Evolutionary conservation across 2,329 filamentous ascomycete genomes (phyloP).

Genomic region (Neophaeococcomyces mojaviensis): DNA sequence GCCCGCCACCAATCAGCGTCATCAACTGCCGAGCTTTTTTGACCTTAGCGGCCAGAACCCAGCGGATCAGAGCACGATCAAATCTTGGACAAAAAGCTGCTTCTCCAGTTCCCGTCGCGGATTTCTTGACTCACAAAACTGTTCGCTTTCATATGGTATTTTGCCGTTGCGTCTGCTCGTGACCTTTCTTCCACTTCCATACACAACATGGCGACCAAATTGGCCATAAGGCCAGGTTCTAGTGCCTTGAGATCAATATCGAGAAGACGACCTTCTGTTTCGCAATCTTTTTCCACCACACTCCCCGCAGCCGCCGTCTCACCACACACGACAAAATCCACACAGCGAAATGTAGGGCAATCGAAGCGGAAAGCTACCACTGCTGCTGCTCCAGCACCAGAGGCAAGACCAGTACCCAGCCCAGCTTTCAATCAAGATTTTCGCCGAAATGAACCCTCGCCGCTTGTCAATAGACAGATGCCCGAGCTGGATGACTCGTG

Average conservation of each 20-base stretch:
- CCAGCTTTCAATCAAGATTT: conserved; percentile 51
- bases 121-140: conserved; percentile 7
- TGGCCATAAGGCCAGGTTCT: conserved; percentile 44
- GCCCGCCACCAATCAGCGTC: neutral
- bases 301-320: conserved; percentile 38
- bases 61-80: neutral
- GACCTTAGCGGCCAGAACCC: neutral
- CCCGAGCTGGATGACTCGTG: conserved; percentile 75
- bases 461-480: conserved; percentile 53
- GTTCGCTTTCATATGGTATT: neutral
- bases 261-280: conserved; percentile 33
- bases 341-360: conserved; percentile 27
- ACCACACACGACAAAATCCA: conserved; percentile 35
- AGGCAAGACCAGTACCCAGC: conserved; percentile 54
- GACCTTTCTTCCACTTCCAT: neutral
- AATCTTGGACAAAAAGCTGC: conserved; percentile 3
- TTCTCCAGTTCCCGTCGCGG: neutral
- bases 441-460: conserved; percentile 58
- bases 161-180: neutral
- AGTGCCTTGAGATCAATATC: conserved; percentile 41
- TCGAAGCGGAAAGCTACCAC: conserved; percentile 41
- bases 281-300: conserved; percentile 39
- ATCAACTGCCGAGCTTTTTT: conserved; percentile 1
- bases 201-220: conserved; percentile 26
- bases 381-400: conserved; percentile 42